Evolutionary conservation across 768 basidiomycete species (phyloP).

Genomic region (Peribolospora baueri): DNA sequence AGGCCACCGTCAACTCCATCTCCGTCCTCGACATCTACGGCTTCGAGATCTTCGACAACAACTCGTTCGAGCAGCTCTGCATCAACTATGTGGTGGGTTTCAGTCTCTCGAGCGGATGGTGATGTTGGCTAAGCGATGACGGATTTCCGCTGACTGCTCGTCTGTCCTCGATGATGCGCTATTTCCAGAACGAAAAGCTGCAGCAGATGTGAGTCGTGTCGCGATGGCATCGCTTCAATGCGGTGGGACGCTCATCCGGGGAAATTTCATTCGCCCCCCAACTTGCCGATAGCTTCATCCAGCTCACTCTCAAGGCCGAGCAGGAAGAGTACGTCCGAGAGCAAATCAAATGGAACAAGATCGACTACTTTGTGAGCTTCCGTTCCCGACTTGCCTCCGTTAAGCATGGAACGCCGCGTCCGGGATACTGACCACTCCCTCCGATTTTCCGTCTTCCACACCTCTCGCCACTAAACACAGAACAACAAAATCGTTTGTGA

Average conservation of each 20-base stretch:
- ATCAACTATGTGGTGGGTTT: constrained; percentile 66
- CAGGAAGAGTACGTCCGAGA: constrained; percentile 98
- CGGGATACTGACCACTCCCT: not conserved
- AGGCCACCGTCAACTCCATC: constrained; percentile 49
- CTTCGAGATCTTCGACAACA: constrained; percentile 97
- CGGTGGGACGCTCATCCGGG: not conserved
- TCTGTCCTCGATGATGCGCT: no score
- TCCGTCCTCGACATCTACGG: constrained; percentile 97
- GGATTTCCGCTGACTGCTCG: no score
- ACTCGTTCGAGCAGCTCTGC: constrained; percentile 90
- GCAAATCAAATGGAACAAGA: constrained; percentile 97
- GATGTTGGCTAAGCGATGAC: no score
- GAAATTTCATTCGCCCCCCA: not conserved
- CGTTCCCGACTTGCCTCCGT: not conserved
- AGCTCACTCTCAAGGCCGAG: constrained; percentile 92
- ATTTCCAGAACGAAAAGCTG: constrained; percentile 59
- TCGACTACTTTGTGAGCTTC: constrained; percentile 52
- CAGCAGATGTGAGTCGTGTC: constrained; percentile 31
- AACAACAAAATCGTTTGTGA: constrained; percentile 59
- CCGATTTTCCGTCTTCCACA: not conserved
- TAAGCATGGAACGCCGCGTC: not conserved
- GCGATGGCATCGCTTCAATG: not conserved
- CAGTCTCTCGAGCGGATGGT: not conserved
- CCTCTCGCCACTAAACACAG: constrained; percentile 7
- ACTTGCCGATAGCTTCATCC: constrained; percentile 54